Evolutionary conservation across 2,329 filamentous ascomycete species (phyloP).

Genomic region (Lasiodiplodia citricola): DNA sequence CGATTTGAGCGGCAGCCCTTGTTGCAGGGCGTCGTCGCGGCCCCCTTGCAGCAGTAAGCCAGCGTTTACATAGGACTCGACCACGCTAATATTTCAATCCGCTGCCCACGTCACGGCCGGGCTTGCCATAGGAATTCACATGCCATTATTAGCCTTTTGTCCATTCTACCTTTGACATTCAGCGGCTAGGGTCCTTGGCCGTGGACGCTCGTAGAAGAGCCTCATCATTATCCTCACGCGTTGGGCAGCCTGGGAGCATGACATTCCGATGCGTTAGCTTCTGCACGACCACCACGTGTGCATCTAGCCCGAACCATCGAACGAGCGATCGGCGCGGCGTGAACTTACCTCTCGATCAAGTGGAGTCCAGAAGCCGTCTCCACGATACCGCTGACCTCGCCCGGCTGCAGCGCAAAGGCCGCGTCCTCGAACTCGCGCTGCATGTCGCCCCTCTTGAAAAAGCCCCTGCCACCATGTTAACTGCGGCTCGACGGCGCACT

Average conservation of each 20-base stretch:
- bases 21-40: not conserved
- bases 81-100: constrained; percentile 22
- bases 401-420: constrained; percentile 85
- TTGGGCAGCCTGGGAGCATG: constrained; percentile 22
- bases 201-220: constrained; percentile 14
- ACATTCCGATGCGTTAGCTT: constrained; percentile 7
- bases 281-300: constrained; percentile 21
- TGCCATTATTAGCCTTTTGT: constrained; percentile 24
- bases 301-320: not conserved
- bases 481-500: constrained; percentile 28
- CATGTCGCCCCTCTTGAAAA: constrained; percentile 95
- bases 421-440: constrained; percentile 98
- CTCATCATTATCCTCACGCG: constrained; percentile 10
- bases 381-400: constrained; percentile 84
- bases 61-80: constrained; percentile 13
- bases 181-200: not conserved
- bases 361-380: constrained; percentile 94
- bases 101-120: constrained; percentile 5
- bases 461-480: constrained; percentile 62
- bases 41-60: constrained; percentile 23
- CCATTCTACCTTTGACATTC: constrained; percentile 22
- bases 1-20: constrained; percentile 1
- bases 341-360: constrained; percentile 84
- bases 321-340: not conserved
- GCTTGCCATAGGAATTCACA: constrained; percentile 17